These are phyloP conservation scores for Diaporthe ampelina DNA, from an alignment of 2,329 filamentous ascomycete species.

Conservation along the genomic window DNA sequence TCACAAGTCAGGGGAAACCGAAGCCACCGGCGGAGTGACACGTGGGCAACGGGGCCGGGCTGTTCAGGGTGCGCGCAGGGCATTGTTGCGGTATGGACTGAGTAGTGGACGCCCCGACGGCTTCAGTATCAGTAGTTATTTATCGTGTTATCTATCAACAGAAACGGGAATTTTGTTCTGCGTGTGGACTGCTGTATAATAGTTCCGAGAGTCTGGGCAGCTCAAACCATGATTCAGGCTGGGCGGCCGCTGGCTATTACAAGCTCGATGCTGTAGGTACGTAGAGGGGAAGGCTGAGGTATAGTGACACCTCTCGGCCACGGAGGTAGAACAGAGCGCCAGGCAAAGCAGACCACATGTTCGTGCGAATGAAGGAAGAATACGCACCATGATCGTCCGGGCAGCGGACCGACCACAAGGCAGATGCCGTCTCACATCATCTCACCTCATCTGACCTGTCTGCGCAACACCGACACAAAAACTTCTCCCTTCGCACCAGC, in stretches of 20 bases:
- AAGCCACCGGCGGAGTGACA: conserved; percentile 38
- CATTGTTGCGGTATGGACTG: conserved; percentile 4
- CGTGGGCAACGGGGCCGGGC: conserved; percentile 38
- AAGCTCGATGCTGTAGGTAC: neutral
- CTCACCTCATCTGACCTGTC: conserved; percentile 34
- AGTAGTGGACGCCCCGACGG: conserved; percentile 9
- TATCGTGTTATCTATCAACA: neutral
- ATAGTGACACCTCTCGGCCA: neutral
- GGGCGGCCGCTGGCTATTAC: neutral
- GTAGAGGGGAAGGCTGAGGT: neutral
- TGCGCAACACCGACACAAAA: neutral
- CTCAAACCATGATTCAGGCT: neutral
- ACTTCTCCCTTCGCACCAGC: conserved; percentile 14
- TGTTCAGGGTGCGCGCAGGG: conserved; percentile 21
- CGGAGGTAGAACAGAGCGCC: neutral
- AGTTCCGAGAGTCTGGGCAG: neutral
- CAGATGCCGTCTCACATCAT: conserved; percentile 39
- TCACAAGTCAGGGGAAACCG: conserved; percentile 13
- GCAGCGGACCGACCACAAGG: conserved; percentile 29
- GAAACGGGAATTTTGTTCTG: neutral
- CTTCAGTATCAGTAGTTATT: neutral
- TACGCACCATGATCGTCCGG: conserved; percentile 18
- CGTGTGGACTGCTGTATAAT: neutral
- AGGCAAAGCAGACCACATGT: neutral
- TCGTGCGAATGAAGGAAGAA: conserved; percentile 8